Conservation (phyloP, 2,329 filamentous ascomycete species). For the Neofusicoccum sp. region DNA sequence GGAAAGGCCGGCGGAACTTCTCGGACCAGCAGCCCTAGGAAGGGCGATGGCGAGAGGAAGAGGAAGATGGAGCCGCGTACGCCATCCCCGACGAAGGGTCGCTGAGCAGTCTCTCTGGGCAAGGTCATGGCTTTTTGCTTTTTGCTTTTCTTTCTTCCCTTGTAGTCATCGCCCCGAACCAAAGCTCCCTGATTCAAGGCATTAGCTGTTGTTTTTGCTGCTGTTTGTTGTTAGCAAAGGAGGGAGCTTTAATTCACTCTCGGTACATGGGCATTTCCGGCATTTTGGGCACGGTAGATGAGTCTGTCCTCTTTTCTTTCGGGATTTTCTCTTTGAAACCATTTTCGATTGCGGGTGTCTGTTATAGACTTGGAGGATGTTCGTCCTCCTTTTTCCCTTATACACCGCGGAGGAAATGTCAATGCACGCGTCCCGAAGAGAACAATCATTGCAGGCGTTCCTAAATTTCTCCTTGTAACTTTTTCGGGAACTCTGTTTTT, state of each 20-base stretch:
- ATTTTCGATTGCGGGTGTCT: background rate
- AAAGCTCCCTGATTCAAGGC: background rate
- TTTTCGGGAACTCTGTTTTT: background rate
- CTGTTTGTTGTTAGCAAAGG: background rate
- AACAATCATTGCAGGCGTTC: slow-evolving; percentile 7
- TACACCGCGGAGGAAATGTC: background rate
- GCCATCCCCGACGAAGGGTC: background rate
- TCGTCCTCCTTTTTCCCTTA: background rate
- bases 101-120: background rate
- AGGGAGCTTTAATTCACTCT: background rate
- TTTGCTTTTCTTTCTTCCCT: background rate
- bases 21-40: background rate
- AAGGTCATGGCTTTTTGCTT: background rate
- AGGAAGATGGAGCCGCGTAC: background rate
- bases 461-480: background rate
- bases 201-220: background rate
- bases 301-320: background rate
- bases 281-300: slow-evolving; percentile 4
- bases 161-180: background rate
- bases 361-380: background rate
- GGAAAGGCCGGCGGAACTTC: background rate
- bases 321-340: background rate
- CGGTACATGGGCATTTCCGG: background rate
- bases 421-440: background rate
- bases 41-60: background rate